Evolutionary conservation across 2,329 filamentous ascomycete genomes (phyloP), one percentile per base, ranked within the genome.

Genomic region (Orbilia javanica): DNA sequence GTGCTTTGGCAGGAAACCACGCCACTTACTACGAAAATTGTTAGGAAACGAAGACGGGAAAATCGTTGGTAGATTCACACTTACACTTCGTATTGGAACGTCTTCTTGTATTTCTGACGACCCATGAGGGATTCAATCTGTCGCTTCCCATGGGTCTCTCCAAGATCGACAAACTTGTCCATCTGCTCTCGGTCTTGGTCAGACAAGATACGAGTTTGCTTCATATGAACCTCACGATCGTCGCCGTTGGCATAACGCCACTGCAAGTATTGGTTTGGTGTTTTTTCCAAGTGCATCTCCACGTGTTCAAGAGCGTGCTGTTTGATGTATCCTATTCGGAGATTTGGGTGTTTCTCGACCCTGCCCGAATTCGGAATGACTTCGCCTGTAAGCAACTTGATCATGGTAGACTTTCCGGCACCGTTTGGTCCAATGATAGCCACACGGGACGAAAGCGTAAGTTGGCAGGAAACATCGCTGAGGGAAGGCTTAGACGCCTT

Each of bases 301-400:
- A 99, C 96, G 89, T 99, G 96, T 87, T 99, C 96, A 11, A 99
- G 88, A 52, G 96, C 96, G 85, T 99, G 96, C 87, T 99, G 96
- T 87, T 98, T 98, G 87, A 99, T 98, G 87, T 99, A 99, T 68
- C 96, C 96, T 82, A 99, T 97, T 88, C 96, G 94, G 83, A 99
- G 86, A 85, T 99, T 99, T 81, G 96, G 96, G 84, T 99, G 96
- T 88, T 98, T 98, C 88, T 98, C 94, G 25, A 99, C 96, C 84
- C 90, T 93, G 80, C 96, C 96, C 20, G 85, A 79, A 92, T 92
- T 15, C 93, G 96, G 80, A 34, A 69, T 57, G 13, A 48, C n/a
- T 10, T 39, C 96, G 81, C 95, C 96, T 10, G 96, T 99, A 74
- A 99, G 88, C 77, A 99, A 88, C 87, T 99, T 99, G 87, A 99